Base-by-base conservation (phyloP, 2,329 filamentous ascomycete genomes). In the Rasamsonia emersonii region DNA sequence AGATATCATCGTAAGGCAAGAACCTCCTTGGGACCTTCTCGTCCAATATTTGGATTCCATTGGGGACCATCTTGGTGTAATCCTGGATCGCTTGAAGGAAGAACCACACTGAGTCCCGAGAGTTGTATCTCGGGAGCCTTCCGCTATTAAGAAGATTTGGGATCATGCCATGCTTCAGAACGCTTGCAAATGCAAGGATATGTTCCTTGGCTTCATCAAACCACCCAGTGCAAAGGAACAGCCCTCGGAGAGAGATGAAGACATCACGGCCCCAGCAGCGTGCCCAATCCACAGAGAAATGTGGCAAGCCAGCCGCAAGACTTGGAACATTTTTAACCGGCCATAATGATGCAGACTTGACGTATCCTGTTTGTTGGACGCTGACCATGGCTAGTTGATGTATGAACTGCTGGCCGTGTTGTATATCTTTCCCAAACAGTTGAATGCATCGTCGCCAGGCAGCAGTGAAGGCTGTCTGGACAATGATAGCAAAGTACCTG, bases 101-200 rank as follows among this genome's bases (percentile, higher is more conserved):
- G 69, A 96, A 98, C 91, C 91, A 98, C 24, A 95, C 77, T 0
- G 91, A 94, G 59, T 98, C 91, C 39, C 91, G 75, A 25, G 91
- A 88, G 57, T 98, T 98, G 66, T 96, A 98, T 16, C 91, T 75
- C 3, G 91, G 91, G 10, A 79, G 71, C 38, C 81, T 84, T 5
- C 91, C 88, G 38, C 83, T 85, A 43, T 86, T 81, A 9, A 98
- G 70, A 13, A 98, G 70, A 50, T 98, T 98, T 9, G 91, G 91
- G 36, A 98, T 88, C 86, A 96, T 93, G 30, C 91, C 91, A 49
- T 98, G 91, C 67, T 98, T 98, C 45, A 98, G 65, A 8, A 98
- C 88, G 54, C 86, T 94, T 2, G 84, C 88, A 61, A 98, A 98
- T 6, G 88, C 89, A 38, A 86, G 67, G 37, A 98, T 94, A 51